Evolutionary conservation across 179 eudicot genomes (phyloP).

Genomic region (Corrigiola litoralis): DNA sequence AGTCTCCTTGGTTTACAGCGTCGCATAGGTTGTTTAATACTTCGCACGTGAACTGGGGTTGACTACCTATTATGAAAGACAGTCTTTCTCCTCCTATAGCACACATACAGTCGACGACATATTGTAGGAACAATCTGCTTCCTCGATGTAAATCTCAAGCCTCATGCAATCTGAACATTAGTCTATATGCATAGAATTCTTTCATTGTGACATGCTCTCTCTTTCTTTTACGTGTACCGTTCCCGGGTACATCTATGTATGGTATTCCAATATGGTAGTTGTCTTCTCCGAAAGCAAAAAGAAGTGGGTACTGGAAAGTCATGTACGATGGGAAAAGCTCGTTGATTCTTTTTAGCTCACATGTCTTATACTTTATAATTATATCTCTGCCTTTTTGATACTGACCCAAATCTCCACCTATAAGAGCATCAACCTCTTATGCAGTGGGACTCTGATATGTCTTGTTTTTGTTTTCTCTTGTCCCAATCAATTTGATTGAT

Average conservation of each 20-base stretch:
- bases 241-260: not conserved
- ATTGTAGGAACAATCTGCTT: not conserved
- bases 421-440: slow-evolving; percentile 4
- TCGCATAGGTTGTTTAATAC: not conserved
- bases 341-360: not conserved
- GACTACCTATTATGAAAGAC: not conserved
- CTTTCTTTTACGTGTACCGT: not conserved
- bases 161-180: not conserved
- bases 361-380: not conserved
- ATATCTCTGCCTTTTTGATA: not conserved
- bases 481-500: not conserved
- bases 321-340: slow-evolving; percentile 7
- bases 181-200: slow-evolving; percentile 9
- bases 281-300: slow-evolving; percentile 13
- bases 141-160: not conserved
- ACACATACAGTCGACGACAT: slow-evolving; percentile 3
- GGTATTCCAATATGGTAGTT: not conserved
- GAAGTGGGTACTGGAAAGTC: slow-evolving; percentile 12
- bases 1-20: not conserved
- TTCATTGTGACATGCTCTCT: not conserved
- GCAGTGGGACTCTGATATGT: slow-evolving; percentile 4
- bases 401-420: slow-evolving; percentile 2
- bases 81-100: slow-evolving; percentile 1
- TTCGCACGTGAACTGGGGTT: not conserved
- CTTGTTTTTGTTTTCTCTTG: not conserved